These are phyloP conservation scores for Galerina sulciceps DNA, from an alignment of 768 basidiomycete species.

Conservation along the genomic window DNA sequence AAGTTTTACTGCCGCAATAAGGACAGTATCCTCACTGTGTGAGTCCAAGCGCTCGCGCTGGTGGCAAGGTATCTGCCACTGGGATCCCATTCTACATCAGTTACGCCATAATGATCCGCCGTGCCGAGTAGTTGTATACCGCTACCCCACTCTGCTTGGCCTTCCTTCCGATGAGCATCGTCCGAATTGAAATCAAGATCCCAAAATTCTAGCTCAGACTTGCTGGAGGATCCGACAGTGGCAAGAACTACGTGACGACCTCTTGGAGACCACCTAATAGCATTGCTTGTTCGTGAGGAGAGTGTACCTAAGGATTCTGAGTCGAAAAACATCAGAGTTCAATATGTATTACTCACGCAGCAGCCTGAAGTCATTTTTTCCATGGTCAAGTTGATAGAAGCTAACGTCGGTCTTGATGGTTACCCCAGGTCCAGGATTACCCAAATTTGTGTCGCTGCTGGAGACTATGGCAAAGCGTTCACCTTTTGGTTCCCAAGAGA, in stretches of 20 bases:
- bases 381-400: slow-evolving; percentile 93
- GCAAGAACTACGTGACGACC: slow-evolving; percentile 96
- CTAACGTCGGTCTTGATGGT: slow-evolving; percentile 96
- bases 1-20: not conserved
- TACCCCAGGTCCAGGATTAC: slow-evolving; percentile 86
- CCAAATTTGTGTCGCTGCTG: slow-evolving; percentile 90
- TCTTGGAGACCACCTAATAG: slow-evolving; percentile 94
- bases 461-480: slow-evolving; percentile 96
- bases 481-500: slow-evolving; percentile 99
- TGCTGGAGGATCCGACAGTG: slow-evolving; percentile 92
- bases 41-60: slow-evolving; percentile 93
- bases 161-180: slow-evolving; percentile 53
- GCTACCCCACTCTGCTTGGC: slow-evolving; percentile 76
- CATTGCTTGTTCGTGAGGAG: slow-evolving; percentile 85
- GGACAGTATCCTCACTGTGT: slow-evolving; percentile 61
- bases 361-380: slow-evolving; percentile 92
- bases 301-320: slow-evolving; percentile 67
- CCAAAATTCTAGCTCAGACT: slow-evolving; percentile 99
- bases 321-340: slow-evolving; percentile 5
- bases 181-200: slow-evolving; percentile 91
- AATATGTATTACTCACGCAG: slow-evolving; percentile 59
- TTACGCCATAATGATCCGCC: slow-evolving; percentile 95
- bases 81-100: slow-evolving; percentile 98
- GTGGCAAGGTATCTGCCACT: slow-evolving; percentile 92
- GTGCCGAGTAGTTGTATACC: slow-evolving; percentile 85